phyloP scores from a whole-genome alignment of 169 alveolate species.

The Cryptosporidium sp. region DNA sequence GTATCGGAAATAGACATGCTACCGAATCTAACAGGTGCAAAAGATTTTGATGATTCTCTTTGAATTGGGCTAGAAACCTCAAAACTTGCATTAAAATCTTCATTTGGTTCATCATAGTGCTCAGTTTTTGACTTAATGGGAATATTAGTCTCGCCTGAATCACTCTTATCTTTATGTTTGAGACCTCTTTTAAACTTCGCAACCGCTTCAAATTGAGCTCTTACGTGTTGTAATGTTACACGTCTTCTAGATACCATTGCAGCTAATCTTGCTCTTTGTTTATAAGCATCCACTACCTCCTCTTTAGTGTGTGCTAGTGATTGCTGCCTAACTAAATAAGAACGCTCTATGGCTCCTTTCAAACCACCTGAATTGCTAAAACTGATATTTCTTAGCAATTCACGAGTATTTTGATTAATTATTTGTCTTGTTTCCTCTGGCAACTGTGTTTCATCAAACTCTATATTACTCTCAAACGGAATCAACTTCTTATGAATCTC shows the following conservation, averaged over 20 bases:
- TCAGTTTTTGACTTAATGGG: conserved; percentile 35
- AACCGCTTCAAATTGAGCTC: conserved; percentile 37
- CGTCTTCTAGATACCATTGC: conserved; percentile 74
- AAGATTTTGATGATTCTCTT: conserved; percentile 30
- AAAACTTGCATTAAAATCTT: conserved; percentile 18
- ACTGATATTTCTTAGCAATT: conserved; percentile 17
- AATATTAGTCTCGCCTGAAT: not conserved
- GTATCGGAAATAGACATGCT: conserved; percentile 66
- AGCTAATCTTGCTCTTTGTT: conserved; percentile 69
- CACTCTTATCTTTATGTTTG: conserved; percentile 16
- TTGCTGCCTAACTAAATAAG: conserved; percentile 56
- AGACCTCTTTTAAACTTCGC: conserved; percentile 30
- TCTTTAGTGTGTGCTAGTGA: conserved; percentile 50
- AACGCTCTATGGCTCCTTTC: conserved; percentile 70
- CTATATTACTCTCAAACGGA: conserved; percentile 24
- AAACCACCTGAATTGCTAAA: conserved; percentile 66
- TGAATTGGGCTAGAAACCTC: conserved; percentile 31
- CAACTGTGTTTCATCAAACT: conserved; percentile 49
- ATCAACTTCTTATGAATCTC: conserved; percentile 15
- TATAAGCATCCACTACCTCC: conserved; percentile 70
- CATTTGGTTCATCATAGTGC: conserved; percentile 6
- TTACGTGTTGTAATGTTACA: conserved; percentile 58
- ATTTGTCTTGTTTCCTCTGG: conserved; percentile 70
- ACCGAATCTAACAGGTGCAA: conserved; percentile 58
- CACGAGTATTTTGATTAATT: conserved; percentile 26